Base-by-base conservation (phyloP, 2,329 filamentous ascomycete genomes). In the Reticulascus tulasneorum region DNA sequence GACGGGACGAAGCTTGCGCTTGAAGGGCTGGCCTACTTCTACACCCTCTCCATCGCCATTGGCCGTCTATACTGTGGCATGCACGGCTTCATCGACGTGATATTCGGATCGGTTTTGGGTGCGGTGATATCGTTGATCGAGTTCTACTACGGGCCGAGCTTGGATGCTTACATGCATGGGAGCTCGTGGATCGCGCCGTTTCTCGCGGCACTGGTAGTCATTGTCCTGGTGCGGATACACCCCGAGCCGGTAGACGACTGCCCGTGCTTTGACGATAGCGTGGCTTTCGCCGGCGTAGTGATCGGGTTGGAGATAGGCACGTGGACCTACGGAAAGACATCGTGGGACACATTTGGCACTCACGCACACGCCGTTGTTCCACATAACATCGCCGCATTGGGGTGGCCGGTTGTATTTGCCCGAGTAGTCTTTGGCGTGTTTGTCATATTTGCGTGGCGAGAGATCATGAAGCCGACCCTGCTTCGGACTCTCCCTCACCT, bases 201-300 rank as follows among this genome's bases (percentile, higher is more conserved):
- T 1, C 59, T 84, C 11, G 69, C 84, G 1, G 72, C 80, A 2
- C 47, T 89, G 12, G 55, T 82, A 15, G 77, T 95, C 29, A 71
- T 93, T 37, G 64, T 84, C 7, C 71, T 95, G 7, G 84, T 97
- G 17, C 81, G 91, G 38, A 82, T 96, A 21, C 91, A 98, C 53
- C 93, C 93, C 0, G 93, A 98, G 54, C 93, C 93, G 1, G 93
- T 89, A 2, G 93, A 98, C 57, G 88, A 96, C 58, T 98, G 93
- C 49, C 91, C 91, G 5, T 97, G 91, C 60, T 97, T 94, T 55
- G 91, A 97, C 56, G 91, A 97, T 63, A 94, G 87, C 50, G 87
- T 97, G 31, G 83, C 90, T 4, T 97, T 97, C 61, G 83, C 88
- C 15, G 91, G 87, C 2, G 90, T 96, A 16, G 74, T 94, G 36